A percentile compares a stretch with the other conserved stretches of the same genome.
phyloP scores from a whole-genome alignment of 805 yeast species.

The Lipomyces spencermartinsiae region DNA sequence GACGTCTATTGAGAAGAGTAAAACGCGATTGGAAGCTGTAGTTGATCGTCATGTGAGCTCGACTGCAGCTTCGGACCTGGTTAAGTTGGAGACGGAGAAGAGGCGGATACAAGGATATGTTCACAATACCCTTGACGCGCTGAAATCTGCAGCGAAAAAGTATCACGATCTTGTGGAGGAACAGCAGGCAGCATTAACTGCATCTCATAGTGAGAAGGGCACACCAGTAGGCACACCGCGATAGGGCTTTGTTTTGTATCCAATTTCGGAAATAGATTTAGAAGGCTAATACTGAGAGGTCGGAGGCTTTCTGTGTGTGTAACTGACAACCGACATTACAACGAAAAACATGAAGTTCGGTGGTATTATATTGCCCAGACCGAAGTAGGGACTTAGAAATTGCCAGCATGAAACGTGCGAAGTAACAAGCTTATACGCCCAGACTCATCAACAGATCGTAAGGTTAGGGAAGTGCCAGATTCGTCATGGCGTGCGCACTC shows the following conservation, averaged over 20 bases:
- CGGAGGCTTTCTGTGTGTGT: background rate
- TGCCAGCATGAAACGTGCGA: no score
- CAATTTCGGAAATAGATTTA: background rate
- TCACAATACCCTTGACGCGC: constrained; percentile 22
- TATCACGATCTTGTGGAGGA: constrained; percentile 17
- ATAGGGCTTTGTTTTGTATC: background rate
- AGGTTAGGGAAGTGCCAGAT: no score
- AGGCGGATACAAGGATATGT: constrained; percentile 23
- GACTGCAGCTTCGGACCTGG: constrained; percentile 30
- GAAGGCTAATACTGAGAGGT: background rate
- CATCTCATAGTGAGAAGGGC: background rate
- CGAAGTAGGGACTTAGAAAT: no score
- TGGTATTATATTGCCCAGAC: background rate
- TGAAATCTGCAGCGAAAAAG: constrained; percentile 14
- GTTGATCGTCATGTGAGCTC: constrained; percentile 30
- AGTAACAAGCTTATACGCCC: no score
- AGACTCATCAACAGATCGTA: no score
- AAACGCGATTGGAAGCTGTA: constrained; percentile 52
- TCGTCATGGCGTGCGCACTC: no score
- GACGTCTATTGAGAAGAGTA: constrained; percentile 56
- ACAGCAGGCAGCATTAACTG: constrained; percentile 15
- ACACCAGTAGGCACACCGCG: background rate
- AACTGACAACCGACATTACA: background rate
- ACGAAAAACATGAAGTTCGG: background rate
- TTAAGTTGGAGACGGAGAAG: constrained; percentile 30